Conservation (phyloP, 805 yeast genomes). For the Hanseniaspora taiwanica region DNA sequence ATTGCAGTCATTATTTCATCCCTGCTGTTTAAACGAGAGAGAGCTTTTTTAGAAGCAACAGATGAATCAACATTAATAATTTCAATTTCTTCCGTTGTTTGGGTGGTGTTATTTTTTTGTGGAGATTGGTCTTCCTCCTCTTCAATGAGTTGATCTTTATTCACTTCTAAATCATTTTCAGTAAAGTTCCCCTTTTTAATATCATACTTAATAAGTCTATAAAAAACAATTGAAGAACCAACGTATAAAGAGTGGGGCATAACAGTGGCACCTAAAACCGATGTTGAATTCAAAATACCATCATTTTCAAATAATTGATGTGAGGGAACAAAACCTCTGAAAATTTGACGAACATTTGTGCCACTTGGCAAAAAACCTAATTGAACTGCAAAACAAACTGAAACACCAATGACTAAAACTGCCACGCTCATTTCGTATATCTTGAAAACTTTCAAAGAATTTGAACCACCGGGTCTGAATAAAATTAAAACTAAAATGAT, state of each 20-base stretch:
- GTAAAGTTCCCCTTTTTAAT: constrained; percentile 36
- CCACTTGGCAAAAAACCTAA: constrained; percentile 38
- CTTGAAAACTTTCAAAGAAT: constrained; percentile 30
- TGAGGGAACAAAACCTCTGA: constrained; percentile 60
- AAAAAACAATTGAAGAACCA: constrained; percentile 80
- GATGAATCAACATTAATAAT: neutral
- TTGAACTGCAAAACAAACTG: constrained; percentile 66
- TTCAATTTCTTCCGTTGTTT: neutral
- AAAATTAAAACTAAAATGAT: constrained; percentile 71
- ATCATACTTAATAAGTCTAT: constrained; percentile 67
- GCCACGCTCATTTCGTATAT: constrained; percentile 68
- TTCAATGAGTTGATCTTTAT: neutral
- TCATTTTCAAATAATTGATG: constrained; percentile 35
- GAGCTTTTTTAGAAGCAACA: constrained; percentile 3
- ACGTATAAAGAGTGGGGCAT: constrained; percentile 85
- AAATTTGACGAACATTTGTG: constrained; percentile 35
- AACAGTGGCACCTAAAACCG: constrained; percentile 84
- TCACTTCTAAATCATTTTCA: constrained; percentile 4
- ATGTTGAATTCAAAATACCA: constrained; percentile 63
- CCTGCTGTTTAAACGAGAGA: constrained; percentile 6
- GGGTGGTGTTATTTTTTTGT: too few species aligned
- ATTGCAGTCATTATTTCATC: constrained; percentile 24
- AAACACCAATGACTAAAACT: constrained; percentile 56
- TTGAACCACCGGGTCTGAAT: constrained; percentile 66
- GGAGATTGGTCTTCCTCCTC: too few species aligned